Evolutionary conservation across 192 early-diverging fungal genomes (phyloP).

Genomic region (Gaertneriomyces sp.): DNA sequence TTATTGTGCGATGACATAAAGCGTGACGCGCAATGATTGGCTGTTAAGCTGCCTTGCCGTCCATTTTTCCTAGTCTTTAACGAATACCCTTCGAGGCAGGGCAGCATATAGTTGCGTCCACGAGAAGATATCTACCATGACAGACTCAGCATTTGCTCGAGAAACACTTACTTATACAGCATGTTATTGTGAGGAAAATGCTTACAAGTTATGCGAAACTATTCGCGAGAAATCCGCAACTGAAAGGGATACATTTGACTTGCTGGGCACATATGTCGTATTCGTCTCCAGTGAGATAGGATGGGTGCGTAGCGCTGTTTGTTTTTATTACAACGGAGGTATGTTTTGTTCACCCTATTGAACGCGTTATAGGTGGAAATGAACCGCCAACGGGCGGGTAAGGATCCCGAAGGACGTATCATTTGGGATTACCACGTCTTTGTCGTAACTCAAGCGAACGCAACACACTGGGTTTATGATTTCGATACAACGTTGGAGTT

Average conservation of each 20-base stretch:
- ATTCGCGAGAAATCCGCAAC: background rate
- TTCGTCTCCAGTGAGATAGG: conserved; percentile 18
- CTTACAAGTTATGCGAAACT: conserved; percentile 7
- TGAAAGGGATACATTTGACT: too few relatives aligned
- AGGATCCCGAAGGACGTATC: background rate
- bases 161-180: background rate
- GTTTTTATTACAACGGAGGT: background rate
- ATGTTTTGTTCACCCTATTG: too few relatives aligned
- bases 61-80: too few relatives aligned
- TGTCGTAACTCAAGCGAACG: background rate
- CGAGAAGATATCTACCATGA: too few relatives aligned
- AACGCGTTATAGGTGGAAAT: conserved; percentile 1
- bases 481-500: conserved; percentile 7
- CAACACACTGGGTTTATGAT: conserved; percentile 1
- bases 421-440: conserved; percentile 29
- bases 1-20: too few relatives aligned
- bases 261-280: conserved; percentile 3
- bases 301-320: conserved; percentile 12
- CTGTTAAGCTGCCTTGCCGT: too few relatives aligned
- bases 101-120: too few relatives aligned
- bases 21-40: too few relatives aligned
- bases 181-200: conserved; percentile 20
- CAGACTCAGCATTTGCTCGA: too few relatives aligned
- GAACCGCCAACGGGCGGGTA: conserved; percentile 8
- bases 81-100: too few relatives aligned